Base-by-base conservation (phyloP, 1,284 basidiomycete species). In the Coniferiporia weirii region DNA sequence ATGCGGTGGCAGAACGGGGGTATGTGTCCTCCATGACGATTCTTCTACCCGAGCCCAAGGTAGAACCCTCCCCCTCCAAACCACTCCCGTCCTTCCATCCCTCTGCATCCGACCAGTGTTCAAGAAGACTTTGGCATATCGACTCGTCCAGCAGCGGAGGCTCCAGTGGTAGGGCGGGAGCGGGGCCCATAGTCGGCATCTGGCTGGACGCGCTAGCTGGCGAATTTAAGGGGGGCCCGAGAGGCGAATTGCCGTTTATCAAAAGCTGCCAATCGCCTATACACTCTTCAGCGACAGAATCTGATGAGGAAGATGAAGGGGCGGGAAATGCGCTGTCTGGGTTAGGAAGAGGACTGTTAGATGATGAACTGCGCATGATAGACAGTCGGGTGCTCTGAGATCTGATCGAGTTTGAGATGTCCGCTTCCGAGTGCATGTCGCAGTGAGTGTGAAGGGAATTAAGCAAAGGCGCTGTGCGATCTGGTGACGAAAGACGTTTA, bases 21-120 rank as follows among this genome's bases (percentile, higher is more conserved):
- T 52, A 58, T 38, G 40, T 17, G 19, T 27, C 17, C n/a, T 58
- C 50, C n/a, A 22, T n/a, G 20, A 19, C 49, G n/a, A 47, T 35
- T 7, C 17, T n/a, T 38, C 46, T n/a, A 27, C 17, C 17, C 12
- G 17, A 34, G 45, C 35, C 45, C 20, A 19, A 58, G 8, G 34
- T 19, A 15, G 43, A 20, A 2, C 44, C 43, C n/a, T 53, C 57
- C 17, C 51, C 45, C 49, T 50, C 52, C 19, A 36, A 20, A 10
- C 49, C 52, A 15, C 36, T 36, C 15, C 36, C 52, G 19, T 22
- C 44, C 35, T 45, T 54, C 58, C 45, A 50, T 38, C 53, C 58
- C 47, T 59, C 52, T 12, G 52, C 32, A 12, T 59, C 58, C n/a
- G 32, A 13, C 58, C 58, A 59, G 27, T 45, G 44, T 20, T 45